Percentiles rank a stretch among this genome's conserved stretches.
Evolutionary conservation across 129 eudicot species (phyloP).

Genomic region (Artemisia tridentata): DNA sequence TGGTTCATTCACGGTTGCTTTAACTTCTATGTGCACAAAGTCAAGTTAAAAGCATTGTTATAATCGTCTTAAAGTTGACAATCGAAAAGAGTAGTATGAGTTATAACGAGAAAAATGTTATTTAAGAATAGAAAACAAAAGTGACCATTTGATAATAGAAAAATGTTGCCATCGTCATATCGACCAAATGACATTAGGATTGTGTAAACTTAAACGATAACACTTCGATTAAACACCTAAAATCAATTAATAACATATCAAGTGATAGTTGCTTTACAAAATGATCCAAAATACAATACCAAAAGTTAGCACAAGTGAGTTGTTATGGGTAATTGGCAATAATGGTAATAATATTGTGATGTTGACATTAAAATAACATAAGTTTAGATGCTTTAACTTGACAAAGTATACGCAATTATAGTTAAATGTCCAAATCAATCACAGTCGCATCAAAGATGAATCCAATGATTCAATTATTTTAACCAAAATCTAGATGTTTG

Average conservation of each 20-base stretch:
- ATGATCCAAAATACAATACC: too few species aligned
- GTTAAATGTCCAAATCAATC: slow-evolving; percentile 33
- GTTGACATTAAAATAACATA: slow-evolving; percentile 7
- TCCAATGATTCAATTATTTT: slow-evolving; percentile 16
- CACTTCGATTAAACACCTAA: too few species aligned
- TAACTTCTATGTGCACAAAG: slow-evolving; percentile 8
- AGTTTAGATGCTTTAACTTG: slow-evolving; percentile 16
- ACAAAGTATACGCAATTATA: not conserved
- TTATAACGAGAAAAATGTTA: not conserved
- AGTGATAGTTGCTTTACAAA: too few species aligned
- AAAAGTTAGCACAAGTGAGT: too few species aligned
- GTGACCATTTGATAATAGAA: too few species aligned
- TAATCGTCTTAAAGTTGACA: too few species aligned
- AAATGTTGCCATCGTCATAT: too few species aligned
- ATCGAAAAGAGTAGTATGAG: too few species aligned
- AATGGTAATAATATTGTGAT: not conserved
- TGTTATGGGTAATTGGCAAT: too few species aligned
- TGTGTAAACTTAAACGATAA: too few species aligned
- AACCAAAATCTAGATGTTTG: not conserved
- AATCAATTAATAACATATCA: too few species aligned
- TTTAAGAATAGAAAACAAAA: not conserved
- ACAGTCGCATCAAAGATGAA: slow-evolving; percentile 25
- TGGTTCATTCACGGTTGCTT: slow-evolving; percentile 23
- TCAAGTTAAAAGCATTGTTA: not conserved
- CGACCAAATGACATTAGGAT: too few species aligned